Evolutionary conservation across 345 rosid genomes (phyloP).

Genomic region (Moricandia arvensis): DNA sequence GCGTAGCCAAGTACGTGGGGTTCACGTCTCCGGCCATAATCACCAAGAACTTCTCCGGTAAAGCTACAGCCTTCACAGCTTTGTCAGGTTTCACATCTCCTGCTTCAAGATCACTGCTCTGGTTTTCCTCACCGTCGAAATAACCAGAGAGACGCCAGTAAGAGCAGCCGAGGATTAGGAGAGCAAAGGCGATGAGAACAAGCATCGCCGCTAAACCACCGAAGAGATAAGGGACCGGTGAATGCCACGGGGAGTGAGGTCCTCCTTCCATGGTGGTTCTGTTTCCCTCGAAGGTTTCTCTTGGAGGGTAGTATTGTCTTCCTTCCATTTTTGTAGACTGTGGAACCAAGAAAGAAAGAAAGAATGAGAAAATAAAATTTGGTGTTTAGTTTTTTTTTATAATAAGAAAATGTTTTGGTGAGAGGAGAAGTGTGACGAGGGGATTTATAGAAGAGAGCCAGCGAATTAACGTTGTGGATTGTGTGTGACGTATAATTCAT

Average conservation of each 20-base stretch:
- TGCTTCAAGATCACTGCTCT: conserved; percentile 56
- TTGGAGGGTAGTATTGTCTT: conserved; percentile 43
- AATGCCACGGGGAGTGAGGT: conserved; percentile 80
- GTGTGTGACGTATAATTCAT: conserved; percentile 25
- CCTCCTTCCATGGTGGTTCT: conserved; percentile 23
- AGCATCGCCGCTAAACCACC: conserved; percentile 98
- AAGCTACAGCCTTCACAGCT: conserved; percentile 20
- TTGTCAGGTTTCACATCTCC: conserved; percentile 44
- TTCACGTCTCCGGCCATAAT: conserved; percentile 84
- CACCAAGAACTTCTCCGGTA: conserved; percentile 76
- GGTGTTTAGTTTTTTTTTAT: not conserved
- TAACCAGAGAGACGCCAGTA: conserved; percentile 87
- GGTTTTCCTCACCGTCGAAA: conserved; percentile 43
- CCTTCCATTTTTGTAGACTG: conserved; percentile 40
- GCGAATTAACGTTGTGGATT: conserved; percentile 27
- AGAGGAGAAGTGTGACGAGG: conserved; percentile 24
- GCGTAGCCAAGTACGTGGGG: conserved; percentile 79
- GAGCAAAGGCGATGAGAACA: conserved; percentile 87
- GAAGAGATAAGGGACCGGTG: conserved; percentile 89
- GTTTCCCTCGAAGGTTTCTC: conserved; percentile 28
- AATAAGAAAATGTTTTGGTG: conserved; percentile 30
- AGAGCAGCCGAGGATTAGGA: conserved; percentile 85
- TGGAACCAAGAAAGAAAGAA: not conserved
- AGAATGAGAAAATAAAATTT: not conserved
- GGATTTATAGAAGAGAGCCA: conserved; percentile 33